phyloP scores from a whole-genome alignment of 2,329 filamentous ascomycete genomes.

The Pyricularia pennisetigena region DNA sequence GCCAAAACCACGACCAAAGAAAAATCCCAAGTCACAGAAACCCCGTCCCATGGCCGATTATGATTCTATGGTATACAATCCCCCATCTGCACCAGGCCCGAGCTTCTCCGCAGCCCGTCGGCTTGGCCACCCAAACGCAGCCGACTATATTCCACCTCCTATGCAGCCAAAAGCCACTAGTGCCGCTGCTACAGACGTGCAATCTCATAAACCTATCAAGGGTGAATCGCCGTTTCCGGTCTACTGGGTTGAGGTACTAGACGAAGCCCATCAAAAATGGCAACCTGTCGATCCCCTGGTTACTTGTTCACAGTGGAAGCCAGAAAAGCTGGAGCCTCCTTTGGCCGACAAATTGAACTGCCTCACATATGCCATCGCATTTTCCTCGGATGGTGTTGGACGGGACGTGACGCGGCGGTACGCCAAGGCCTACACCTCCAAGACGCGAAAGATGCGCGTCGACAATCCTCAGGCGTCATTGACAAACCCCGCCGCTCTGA shows the following conservation, averaged over 20 bases:
- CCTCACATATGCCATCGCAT: slow-evolving; percentile 76
- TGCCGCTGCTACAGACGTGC: neutral
- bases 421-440: slow-evolving; percentile 78
- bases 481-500: neutral
- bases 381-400: slow-evolving; percentile 68
- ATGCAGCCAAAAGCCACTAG: slow-evolving; percentile 16
- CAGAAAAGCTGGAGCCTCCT: slow-evolving; percentile 72
- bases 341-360: slow-evolving; percentile 65
- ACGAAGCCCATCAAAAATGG: slow-evolving; percentile 83
- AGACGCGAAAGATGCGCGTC: slow-evolving; percentile 73
- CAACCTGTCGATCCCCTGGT: slow-evolving; percentile 78
- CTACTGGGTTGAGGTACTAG: slow-evolving; percentile 92
- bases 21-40: slow-evolving; percentile 19
- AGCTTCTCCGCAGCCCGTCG: slow-evolving; percentile 33
- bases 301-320: slow-evolving; percentile 67
- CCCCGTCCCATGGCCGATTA: slow-evolving; percentile 5
- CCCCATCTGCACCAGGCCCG: slow-evolving; percentile 15
- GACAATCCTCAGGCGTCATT: slow-evolving; percentile 34
- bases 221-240: slow-evolving; percentile 75
- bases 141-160: slow-evolving; percentile 39
- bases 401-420: slow-evolving; percentile 86
- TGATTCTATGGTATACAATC: slow-evolving; percentile 4
- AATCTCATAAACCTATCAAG: slow-evolving; percentile 33
- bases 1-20: slow-evolving; percentile 22
- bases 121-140: slow-evolving; percentile 43